Percentiles rank a stretch among this genome's conserved stretches.
Evolutionary conservation across 2,329 filamentous ascomycete genomes (phyloP).

Genomic region (Helotiales sp.): DNA sequence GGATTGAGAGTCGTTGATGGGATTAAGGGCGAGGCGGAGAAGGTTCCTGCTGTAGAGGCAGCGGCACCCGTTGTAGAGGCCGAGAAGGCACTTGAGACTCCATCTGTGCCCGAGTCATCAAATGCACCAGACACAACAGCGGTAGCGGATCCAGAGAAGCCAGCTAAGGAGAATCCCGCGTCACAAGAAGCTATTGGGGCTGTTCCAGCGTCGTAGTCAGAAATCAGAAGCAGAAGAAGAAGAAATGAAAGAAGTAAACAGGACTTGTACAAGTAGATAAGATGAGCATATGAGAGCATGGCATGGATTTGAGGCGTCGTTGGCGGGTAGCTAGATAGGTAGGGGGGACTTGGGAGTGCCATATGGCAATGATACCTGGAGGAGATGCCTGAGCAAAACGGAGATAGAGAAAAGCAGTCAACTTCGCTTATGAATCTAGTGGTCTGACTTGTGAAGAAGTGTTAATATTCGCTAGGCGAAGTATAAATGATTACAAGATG

Average conservation of each 20-base stretch:
- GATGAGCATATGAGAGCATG: constrained; percentile 10
- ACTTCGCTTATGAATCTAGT: not conserved
- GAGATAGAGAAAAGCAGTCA: not conserved
- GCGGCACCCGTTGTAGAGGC: constrained; percentile 5
- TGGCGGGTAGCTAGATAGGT: not conserved
- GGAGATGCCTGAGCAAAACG: not conserved
- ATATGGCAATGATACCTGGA: not conserved
- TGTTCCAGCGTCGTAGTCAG: constrained; percentile 36
- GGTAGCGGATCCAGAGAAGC: constrained; percentile 25
- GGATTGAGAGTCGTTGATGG: constrained; percentile 42
- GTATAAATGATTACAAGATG: no score
- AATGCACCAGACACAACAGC: not conserved
- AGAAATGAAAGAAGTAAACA: not conserved
- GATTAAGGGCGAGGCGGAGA: constrained; percentile 36
- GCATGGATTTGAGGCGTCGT: not conserved
- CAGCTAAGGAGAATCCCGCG: constrained; percentile 21
- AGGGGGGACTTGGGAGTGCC: not conserved
- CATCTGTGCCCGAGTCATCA: not conserved
- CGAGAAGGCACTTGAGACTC: not conserved
- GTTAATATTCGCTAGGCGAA: no score
- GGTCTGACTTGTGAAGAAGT: not conserved
- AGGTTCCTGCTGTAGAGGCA: constrained; percentile 3
- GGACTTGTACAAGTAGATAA: constrained; percentile 6
- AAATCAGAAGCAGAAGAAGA: not conserved
- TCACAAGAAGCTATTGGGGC: constrained; percentile 35